Base-by-base conservation (phyloP, 306 rosid genomes). In the Trifolium fragiferum region DNA sequence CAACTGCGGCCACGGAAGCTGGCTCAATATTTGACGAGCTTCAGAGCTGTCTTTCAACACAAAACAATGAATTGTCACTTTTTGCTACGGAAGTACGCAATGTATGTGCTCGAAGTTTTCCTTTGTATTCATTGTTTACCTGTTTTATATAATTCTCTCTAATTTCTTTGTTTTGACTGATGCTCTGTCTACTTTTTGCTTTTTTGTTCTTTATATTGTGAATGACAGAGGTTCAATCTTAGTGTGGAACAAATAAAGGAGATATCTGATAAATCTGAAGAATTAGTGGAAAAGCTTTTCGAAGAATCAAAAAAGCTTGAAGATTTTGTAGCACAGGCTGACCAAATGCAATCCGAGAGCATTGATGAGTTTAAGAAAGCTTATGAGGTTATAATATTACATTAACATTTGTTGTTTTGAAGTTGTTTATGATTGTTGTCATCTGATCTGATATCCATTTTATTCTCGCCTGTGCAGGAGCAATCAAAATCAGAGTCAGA, bases 351-450 rank as follows among this genome's bases (percentile, higher is more conserved):
- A 79, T 79, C 70, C 84, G 88, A 75, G 72, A 86, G 81, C 77
- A 88, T 95, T 76, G 84, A 83, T 10, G 98, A 92, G n/a, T 92
- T 92, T 80, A 90, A 84, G 78, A 89, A 87, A 83, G 90, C 88
- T 38, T 92, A 86, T 41, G 97, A 92, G 97, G 99, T 93, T 4
- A 15, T 69, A 40, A 37, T 33, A 15, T 10, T 21, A 15, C 7
- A 49, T 70, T 59, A 66, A 32, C 4, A 10, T 27, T 15, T 70
- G 38, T 68, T 60, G 19, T 21, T 69, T 27, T 16, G 8, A 44
- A 46, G 15, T 51, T 68, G 37, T n/a, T 18, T 57, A 1, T 46
- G 13, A 25, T 27, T 47, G 37, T 20, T 49, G 61, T 25, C 41
- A 65, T 68, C 82, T 88, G 67, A 89, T 61, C 50, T 18, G 16